These are phyloP conservation scores for Torrubiellomyces zombiae DNA, from an alignment of 2,329 filamentous ascomycete genomes.

Conservation along the genomic window DNA sequence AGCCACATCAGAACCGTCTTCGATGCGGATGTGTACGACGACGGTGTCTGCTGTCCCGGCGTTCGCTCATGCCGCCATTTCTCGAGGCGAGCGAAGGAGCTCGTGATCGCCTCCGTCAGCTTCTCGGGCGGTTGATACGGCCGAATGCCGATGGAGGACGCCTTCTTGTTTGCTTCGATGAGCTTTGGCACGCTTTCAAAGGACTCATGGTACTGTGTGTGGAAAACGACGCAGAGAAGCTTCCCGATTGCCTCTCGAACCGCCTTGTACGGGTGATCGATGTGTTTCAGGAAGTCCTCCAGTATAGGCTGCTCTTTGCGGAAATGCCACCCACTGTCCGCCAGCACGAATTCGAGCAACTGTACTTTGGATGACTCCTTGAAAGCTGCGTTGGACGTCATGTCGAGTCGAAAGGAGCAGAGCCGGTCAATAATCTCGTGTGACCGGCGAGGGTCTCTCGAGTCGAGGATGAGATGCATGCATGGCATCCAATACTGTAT, in stretches of 20 bases:
- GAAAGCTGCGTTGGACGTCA: conserved; percentile 91
- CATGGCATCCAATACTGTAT: conserved; percentile 90
- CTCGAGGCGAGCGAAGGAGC: conserved; percentile 66
- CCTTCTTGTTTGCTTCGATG: conserved; percentile 59
- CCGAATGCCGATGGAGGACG: conserved; percentile 67
- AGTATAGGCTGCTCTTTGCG: conserved; percentile 76
- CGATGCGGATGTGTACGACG: conserved; percentile 84
- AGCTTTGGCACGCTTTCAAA: conserved; percentile 65
- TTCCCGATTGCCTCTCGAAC: conserved; percentile 89
- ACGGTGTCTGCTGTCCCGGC: conserved; percentile 82
- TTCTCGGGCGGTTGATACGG: conserved; percentile 68
- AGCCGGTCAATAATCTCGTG: conserved; percentile 77
- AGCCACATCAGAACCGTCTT: conserved; percentile 96
- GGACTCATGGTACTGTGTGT: conserved; percentile 85
- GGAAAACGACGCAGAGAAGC: conserved; percentile 74
- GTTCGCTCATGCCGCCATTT: conserved; percentile 72
- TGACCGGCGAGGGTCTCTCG: conserved; percentile 74
- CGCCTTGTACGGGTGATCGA: conserved; percentile 95
- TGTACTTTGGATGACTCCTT: conserved; percentile 97
- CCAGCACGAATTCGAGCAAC: conserved; percentile 72
- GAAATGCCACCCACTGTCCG: conserved; percentile 91
- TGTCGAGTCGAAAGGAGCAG: conserved; percentile 74
- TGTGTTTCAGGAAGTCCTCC: conserved; percentile 73
- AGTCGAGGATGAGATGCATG: conserved; percentile 73
- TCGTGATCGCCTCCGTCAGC: conserved; percentile 53